A percentile compares a stretch with the other conserved stretches of the same genome.
phyloP scores from a whole-genome alignment of 805 yeast genomes.

The Saccharomycopsis sp. region DNA sequence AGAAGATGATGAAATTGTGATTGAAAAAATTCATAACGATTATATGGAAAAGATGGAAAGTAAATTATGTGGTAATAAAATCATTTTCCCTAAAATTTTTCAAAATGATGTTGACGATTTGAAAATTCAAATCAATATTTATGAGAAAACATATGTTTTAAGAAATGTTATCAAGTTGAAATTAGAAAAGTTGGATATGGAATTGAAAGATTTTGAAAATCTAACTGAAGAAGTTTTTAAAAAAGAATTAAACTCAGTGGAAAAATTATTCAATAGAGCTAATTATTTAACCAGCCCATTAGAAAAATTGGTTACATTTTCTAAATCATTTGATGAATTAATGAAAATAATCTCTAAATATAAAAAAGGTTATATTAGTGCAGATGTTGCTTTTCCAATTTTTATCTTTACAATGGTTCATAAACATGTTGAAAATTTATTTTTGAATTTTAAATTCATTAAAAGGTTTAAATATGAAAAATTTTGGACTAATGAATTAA shows the following conservation, averaged over 20 bases:
- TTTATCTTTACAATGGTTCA: conserved; percentile 12
- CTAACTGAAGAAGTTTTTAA: conserved; percentile 6
- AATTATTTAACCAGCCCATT: conserved; percentile 10
- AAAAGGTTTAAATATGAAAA: conserved; percentile 12
- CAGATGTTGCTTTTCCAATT: conserved; percentile 13
- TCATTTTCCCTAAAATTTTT: conserved; percentile 14
- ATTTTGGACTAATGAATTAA: conserved; percentile 11
- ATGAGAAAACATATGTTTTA: conserved; percentile 10
- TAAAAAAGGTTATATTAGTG: conserved; percentile 4
- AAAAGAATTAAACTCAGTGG: conserved; percentile 5
- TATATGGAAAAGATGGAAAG: conserved; percentile 12
- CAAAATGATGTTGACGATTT: conserved; percentile 15
- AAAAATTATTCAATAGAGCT: conserved; percentile 8
- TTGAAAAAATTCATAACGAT: conserved; percentile 3
- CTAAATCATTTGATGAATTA: conserved; percentile 5
- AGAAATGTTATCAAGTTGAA: conserved; percentile 5
- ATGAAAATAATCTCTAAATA: not conserved
- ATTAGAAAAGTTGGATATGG: conserved; percentile 12
- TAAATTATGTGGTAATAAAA: conserved; percentile 8
- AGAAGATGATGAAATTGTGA: not conserved
- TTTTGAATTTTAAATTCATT: conserved; percentile 13
- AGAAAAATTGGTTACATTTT: conserved; percentile 11
- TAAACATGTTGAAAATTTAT: conserved; percentile 12
- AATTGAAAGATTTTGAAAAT: conserved; percentile 2
- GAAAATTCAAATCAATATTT: conserved; percentile 7